Conservation (phyloP, 1,139 yeast species). For the Sugiyamaella novakii region DNA sequence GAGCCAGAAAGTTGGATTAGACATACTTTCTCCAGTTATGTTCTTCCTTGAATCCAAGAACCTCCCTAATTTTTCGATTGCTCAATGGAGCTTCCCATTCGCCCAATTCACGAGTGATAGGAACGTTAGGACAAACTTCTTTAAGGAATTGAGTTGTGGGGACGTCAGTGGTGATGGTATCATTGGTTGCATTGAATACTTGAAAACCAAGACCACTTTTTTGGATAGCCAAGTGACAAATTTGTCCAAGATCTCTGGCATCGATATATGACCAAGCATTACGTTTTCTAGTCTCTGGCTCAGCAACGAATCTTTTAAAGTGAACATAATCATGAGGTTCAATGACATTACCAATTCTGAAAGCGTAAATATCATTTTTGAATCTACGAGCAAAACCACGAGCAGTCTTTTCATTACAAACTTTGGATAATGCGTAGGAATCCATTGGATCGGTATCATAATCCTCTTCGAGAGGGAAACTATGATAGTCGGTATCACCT, state of each 20-base stretch:
- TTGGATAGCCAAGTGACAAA: slow-evolving; percentile 23
- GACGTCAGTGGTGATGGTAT: slow-evolving; percentile 23
- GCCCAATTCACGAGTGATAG: slow-evolving; percentile 21
- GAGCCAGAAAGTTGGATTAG: background rate
- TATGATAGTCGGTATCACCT: slow-evolving; percentile 26
- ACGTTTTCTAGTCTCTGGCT: slow-evolving; percentile 22
- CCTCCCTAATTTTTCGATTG: slow-evolving; percentile 22
- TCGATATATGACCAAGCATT: slow-evolving; percentile 27
- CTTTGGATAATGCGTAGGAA: slow-evolving; percentile 30
- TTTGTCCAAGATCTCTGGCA: slow-evolving; percentile 26
- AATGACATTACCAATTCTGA: slow-evolving; percentile 24
- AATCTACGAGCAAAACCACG: slow-evolving; percentile 27
- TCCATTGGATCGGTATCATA: slow-evolving; percentile 30
- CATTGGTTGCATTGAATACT: slow-evolving; percentile 26
- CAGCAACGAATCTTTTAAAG: slow-evolving; percentile 17
- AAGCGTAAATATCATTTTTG: slow-evolving; percentile 23
- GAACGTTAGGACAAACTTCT: slow-evolving; percentile 22
- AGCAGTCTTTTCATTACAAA: slow-evolving; percentile 29
- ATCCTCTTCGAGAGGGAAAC: slow-evolving; percentile 29
- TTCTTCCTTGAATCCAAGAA: slow-evolving; percentile 27
- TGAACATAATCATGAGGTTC: slow-evolving; percentile 22
- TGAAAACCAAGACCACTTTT: slow-evolving; percentile 25
- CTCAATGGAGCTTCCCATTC: slow-evolving; percentile 27
- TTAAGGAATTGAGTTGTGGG: slow-evolving; percentile 23
- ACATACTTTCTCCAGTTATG: slow-evolving; percentile 26